Evolutionary conservation across 2,329 filamentous ascomycete species (phyloP), one percentile per base, ranked within the genome.

Genomic region (Pestalotiopsis sp.): DNA sequence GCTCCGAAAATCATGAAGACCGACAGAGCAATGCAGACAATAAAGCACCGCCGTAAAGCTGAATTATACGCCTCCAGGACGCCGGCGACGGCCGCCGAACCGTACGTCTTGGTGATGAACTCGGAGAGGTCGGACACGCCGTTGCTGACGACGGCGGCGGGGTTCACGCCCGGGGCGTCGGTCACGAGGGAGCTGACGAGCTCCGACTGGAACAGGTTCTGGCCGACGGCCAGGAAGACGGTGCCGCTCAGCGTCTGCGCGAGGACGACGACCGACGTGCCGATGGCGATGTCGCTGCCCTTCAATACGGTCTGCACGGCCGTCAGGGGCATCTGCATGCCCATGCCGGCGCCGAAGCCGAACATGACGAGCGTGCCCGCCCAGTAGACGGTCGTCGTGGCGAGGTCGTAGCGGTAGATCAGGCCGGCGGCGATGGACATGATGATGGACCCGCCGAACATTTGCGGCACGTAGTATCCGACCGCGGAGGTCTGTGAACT

Each of bases 391-490:
- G 71, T 70, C 68, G 65, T 60, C 36, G 72, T 74, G 68, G 72
- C 67, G 56, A 75, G 23, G 66, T 71, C 13, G 70, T 74, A 71
- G 64, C 69, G 59, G 12, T 64, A 62, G 14, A 72, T 69, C 12
- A 79, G 66, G 9, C 76, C 75, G 1, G 71, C 68, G 27, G 73
- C 75, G 41, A 76, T 49, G 3, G 74, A 71, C 56, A 63, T 66
- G 9, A 76, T 36, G 17, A 75, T 65, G 20, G 72, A 69, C 12
- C 68, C 59, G 12, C 27, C 59, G 20, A 74, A 71, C 70, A 78
- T 72, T 59, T 73, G 73, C 4, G 74, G 77, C 12, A 75, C 73
- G 65, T 77, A 77, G 66, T 77, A 78, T 38, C 77, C 75, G 9
- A 75, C 73, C 23, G 67, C 70, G 36, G 72, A 72, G n/a, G 68